These are phyloP conservation scores for Cytospora piceicola DNA, from an alignment of 2,329 filamentous ascomycete species.

Conservation along the genomic window DNA sequence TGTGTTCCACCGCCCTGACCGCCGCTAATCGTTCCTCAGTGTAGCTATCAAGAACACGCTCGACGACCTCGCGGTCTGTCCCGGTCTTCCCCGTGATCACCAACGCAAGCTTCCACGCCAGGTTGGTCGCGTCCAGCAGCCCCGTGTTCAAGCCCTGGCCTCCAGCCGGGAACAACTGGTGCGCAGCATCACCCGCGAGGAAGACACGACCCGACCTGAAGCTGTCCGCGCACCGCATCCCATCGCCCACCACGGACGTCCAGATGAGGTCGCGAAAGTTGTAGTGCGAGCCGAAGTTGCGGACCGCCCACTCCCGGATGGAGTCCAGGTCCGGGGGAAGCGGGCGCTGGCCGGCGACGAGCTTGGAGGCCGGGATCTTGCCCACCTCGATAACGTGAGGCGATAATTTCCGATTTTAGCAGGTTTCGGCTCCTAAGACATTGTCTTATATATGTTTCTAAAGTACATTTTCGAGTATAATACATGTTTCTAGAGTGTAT, in stretches of 20 bases:
- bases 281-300: slow-evolving; percentile 8
- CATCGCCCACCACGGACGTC: slow-evolving; percentile 19
- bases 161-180: slow-evolving; percentile 59
- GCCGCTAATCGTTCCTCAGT: slow-evolving; percentile 11
- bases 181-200: slow-evolving; percentile 60
- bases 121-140: slow-evolving; percentile 56
- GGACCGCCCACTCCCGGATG: slow-evolving; percentile 5
- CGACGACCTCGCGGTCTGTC: background rate
- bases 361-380: background rate
- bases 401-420: no score
- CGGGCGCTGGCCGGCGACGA: background rate
- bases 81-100: slow-evolving; percentile 6
- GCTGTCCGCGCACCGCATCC: slow-evolving; percentile 41
- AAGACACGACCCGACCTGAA: slow-evolving; percentile 55
- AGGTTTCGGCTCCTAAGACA: no score
- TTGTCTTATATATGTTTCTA: no score
- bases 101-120: slow-evolving; percentile 55
- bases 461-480: no score
- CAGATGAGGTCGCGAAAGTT: slow-evolving; percentile 18
- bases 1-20: slow-evolving; percentile 11
- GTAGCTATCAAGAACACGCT: slow-evolving; percentile 28
- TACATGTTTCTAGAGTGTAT: no score
- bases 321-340: background rate
- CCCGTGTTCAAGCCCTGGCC: slow-evolving; percentile 64
- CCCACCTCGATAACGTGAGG: no score